Evolutionary conservation across 192 early-diverging fungal species (phyloP).

Genomic region (Diversispora eburnea): DNA sequence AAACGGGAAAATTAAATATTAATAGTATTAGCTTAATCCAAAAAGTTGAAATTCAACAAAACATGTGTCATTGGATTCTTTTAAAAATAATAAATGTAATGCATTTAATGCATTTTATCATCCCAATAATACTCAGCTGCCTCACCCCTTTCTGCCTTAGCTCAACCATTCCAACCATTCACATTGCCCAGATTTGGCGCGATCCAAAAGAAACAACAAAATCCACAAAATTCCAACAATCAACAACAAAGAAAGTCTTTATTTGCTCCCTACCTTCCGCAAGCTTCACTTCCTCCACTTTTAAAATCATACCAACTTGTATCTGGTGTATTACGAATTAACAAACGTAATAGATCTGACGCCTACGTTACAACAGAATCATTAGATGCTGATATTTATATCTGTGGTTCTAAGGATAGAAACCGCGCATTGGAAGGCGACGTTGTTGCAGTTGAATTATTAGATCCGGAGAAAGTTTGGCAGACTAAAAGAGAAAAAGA

Average conservation of each 20-base stretch:
- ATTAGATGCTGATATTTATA: conserved; percentile 72
- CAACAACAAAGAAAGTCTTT: conserved; percentile 50
- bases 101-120: neutral
- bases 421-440: conserved; percentile 87
- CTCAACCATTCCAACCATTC: conserved; percentile 19
- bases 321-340: conserved; percentile 80
- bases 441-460: conserved; percentile 68
- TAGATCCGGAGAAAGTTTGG: conserved; percentile 65
- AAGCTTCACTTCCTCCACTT: conserved; percentile 49
- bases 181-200: conserved; percentile 5
- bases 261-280: conserved; percentile 55
- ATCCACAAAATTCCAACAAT: conserved; percentile 30
- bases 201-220: conserved; percentile 23
- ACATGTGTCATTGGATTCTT: neutral
- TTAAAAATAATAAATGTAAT: conserved; percentile 12
- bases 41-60: neutral
- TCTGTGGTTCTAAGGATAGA: conserved; percentile 68
- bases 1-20: neutral
- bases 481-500: conserved; percentile 53
- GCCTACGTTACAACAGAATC: conserved; percentile 83
- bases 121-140: conserved; percentile 21
- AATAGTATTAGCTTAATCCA: neutral
- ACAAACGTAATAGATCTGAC: conserved; percentile 78
- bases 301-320: conserved; percentile 52
- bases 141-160: conserved; percentile 17